phyloP scores from a whole-genome alignment of 106 monocot species.

The Acanthochlamys bracteata region DNA sequence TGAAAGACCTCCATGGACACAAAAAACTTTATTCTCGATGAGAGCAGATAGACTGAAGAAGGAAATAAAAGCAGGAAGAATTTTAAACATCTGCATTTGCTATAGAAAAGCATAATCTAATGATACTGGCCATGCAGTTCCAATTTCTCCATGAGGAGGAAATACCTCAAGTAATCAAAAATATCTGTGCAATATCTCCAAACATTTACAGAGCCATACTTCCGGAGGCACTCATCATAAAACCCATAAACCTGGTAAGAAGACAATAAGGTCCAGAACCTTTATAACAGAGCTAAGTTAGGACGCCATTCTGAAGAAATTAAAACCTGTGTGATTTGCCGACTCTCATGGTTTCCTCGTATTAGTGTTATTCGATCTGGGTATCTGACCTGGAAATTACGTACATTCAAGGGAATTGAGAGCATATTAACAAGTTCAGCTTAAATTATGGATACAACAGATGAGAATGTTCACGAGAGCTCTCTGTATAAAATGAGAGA shows the following conservation, averaged over 20 bases:
- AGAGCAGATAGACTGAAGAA: constrained; percentile 78
- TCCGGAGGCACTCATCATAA: constrained; percentile 97
- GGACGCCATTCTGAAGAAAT: not conserved
- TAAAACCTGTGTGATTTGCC: constrained; percentile 94
- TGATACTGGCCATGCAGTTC: not conserved
- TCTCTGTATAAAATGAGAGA: too few relatives aligned
- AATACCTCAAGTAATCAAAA: constrained; percentile 92
- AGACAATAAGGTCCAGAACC: not conserved
- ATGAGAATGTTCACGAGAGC: too few relatives aligned
- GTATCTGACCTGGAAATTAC: constrained; percentile 68
- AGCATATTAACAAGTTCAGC: too few relatives aligned
- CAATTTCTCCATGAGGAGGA: not conserved
- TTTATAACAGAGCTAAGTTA: not conserved
- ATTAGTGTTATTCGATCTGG: constrained; percentile 96
- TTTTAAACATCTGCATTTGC: not conserved
- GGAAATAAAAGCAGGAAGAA: constrained; percentile 1
- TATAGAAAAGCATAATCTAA: not conserved
- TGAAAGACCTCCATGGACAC: constrained; percentile 95
- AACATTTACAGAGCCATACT: constrained; percentile 98
- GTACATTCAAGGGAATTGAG: not conserved
- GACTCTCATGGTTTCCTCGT: constrained; percentile 97
- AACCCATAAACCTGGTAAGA: constrained; percentile 84
- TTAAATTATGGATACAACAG: too few relatives aligned
- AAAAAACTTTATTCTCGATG: constrained; percentile 87
- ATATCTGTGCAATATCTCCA: constrained; percentile 99